Evolutionary conservation across 306 rosid genomes (phyloP).

Genomic region (Cicer chorassanicum): DNA sequence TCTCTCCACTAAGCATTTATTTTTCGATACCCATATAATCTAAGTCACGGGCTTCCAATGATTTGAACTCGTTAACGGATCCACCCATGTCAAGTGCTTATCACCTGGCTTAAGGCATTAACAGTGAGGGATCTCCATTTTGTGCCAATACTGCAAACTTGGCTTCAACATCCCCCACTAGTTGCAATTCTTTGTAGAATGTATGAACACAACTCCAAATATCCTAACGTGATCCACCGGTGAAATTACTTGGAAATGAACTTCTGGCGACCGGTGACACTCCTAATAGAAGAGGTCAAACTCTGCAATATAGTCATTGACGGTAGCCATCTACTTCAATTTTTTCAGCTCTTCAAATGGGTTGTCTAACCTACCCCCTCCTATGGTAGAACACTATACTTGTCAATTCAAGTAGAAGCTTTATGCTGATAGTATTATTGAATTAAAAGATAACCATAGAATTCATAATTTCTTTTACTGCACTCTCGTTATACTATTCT

Average conservation of each 20-base stretch:
- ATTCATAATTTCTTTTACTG: neutral
- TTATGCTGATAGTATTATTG: neutral
- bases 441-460: neutral
- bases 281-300: constrained; percentile 2
- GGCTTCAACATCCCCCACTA: neutral
- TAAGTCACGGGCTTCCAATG: neutral
- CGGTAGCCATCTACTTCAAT: neutral
- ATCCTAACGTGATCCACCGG: neutral
- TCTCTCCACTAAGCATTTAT: neutral
- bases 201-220: neutral
- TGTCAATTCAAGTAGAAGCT: neutral
- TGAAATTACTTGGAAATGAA: neutral
- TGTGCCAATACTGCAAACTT: neutral
- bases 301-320: neutral
- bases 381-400: neutral
- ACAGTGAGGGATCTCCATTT: neutral
- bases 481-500: neutral
- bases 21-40: constrained; percentile 1
- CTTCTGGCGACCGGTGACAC: neutral
- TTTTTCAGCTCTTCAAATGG: neutral
- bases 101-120: neutral
- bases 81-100: neutral
- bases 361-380: neutral
- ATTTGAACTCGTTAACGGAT: neutral
- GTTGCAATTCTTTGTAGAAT: neutral